Percentiles rank a stretch among this genome's conserved stretches.
These are phyloP conservation scores for Cryptococcus depauperatus DNA, from an alignment of 1,284 basidiomycete genomes.

Conservation along the genomic window DNA sequence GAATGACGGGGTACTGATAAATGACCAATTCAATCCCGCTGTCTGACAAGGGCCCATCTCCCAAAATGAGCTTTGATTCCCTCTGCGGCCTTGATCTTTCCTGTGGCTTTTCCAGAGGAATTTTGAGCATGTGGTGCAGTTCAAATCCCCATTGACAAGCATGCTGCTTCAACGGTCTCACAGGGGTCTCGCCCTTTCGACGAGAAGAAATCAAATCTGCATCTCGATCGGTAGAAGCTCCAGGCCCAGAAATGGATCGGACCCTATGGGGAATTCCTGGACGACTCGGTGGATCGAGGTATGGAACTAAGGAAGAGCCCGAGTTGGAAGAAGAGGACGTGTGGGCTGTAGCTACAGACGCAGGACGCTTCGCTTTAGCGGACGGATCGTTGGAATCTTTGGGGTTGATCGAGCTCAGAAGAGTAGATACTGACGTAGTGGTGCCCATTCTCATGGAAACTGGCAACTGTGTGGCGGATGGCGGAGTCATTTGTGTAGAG, in stretches of 20 bases:
- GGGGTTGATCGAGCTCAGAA: constrained; percentile 10
- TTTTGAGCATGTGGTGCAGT: constrained; percentile 29
- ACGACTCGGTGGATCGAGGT: neutral
- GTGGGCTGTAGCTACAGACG: constrained; percentile 2
- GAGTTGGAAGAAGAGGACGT: neutral
- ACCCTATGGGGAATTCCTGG: neutral
- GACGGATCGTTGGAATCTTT: neutral
- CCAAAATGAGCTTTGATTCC: constrained; percentile 23
- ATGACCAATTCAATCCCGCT: constrained; percentile 34
- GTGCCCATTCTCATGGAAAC: constrained; percentile 11
- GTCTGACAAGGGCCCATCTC: constrained; percentile 32
- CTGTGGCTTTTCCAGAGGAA: constrained; percentile 31
- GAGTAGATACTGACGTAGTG: constrained; percentile 11
- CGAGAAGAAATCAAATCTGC: neutral
- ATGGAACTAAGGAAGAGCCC: neutral
- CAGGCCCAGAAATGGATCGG: constrained; percentile 5
- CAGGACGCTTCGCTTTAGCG: neutral
- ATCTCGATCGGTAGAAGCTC: neutral
- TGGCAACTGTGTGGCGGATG: neutral
- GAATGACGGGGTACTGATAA: constrained; percentile 18
- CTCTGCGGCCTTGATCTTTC: too few species aligned
- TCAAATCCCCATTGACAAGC: constrained; percentile 37
- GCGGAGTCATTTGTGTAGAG: neutral
- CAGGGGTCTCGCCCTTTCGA: constrained; percentile 33
- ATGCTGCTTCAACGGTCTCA: constrained; percentile 23